Conservation (phyloP, 2,329 filamentous ascomycete species). For the Sporothrix dimorphospora region DNA sequence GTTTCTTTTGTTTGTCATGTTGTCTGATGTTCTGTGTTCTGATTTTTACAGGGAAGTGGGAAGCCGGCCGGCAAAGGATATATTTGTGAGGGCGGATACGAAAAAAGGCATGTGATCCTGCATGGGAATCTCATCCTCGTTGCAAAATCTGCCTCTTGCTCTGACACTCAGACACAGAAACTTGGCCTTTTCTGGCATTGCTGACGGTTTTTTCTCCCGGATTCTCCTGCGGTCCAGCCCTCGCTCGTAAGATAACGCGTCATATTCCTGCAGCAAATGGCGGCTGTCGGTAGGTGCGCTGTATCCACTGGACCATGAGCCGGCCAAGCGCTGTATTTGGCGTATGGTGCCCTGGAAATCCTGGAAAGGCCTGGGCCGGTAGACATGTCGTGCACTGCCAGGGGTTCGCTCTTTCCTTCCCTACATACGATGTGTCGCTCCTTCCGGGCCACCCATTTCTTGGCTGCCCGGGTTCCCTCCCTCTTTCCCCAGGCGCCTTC, state of each 20-base stretch:
- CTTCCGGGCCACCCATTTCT: neutral
- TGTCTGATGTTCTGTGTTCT: neutral
- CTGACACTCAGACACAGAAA: neutral
- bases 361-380: neutral
- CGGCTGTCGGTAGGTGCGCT: neutral
- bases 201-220: neutral
- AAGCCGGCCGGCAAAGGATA: neutral
- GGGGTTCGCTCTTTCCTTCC: neutral
- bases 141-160: slow-evolving; percentile 2
- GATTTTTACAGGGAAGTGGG: neutral
- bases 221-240: too few relatives aligned
- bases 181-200: neutral
- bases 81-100: neutral
- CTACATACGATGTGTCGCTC: neutral
- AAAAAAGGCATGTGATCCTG: slow-evolving; percentile 5
- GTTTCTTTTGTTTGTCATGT: neutral
- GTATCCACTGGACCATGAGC: neutral
- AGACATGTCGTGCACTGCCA: neutral
- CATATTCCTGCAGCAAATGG: neutral
- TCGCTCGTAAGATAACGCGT: neutral
- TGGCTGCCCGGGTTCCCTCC: slow-evolving; percentile 15
- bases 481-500: neutral
- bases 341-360: neutral
- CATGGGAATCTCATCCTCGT: neutral
- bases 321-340: neutral